Base-by-base conservation (phyloP, 2,329 filamentous ascomycete species). In the Aspergillus sp. region DNA sequence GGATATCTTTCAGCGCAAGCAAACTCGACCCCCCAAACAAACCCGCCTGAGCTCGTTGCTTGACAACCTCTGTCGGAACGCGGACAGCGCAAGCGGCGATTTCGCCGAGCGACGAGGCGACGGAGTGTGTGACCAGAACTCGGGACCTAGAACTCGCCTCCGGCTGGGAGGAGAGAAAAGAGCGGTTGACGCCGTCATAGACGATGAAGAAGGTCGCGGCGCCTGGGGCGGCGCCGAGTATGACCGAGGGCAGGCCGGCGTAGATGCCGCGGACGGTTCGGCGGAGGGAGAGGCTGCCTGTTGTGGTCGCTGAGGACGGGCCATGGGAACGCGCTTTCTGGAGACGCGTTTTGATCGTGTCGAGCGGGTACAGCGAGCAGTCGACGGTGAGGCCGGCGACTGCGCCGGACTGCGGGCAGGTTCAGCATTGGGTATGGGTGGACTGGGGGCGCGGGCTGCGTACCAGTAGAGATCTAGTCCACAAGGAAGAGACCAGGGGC, bases 151-250 rank as follows among this genome's bases (percentile, higher is more conserved):
- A 52, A 34, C 42, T 43, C 5, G 36, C 31, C 12, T 47, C 45
- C 29, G 57, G 39, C 13, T 45, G 41, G 5, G 41, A 33, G 11
- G 48, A 55, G 30, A 79, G 61, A 20, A 70, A 49, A 14, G 58
- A 52, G 38, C 62, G 55, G 59, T 88, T 93, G 31, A 80, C 68
- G 32, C 73, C 69, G 63, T 95, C 88, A 68, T 94, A 94, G 32
- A 86, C 91, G 56, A 85, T 82, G 74, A 98, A 98, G 76, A 98
- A 98, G 54, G 94, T 83, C 26, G 91, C 89, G 1, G 93, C 91
- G 35, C 86, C 86, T 0, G 91, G 91, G 0, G 91, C 89, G 29
- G 85, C 93, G 17, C 93, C 91, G 36, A 95, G 80, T 31, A 96
- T 69, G 1, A 88, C 86, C 36, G 78, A 85, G 30, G 89, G 91